Percentiles rank a stretch among this genome's conserved stretches.
Evolutionary conservation across 768 basidiomycete genomes (phyloP).

Genomic region (Cubamyces sp.): DNA sequence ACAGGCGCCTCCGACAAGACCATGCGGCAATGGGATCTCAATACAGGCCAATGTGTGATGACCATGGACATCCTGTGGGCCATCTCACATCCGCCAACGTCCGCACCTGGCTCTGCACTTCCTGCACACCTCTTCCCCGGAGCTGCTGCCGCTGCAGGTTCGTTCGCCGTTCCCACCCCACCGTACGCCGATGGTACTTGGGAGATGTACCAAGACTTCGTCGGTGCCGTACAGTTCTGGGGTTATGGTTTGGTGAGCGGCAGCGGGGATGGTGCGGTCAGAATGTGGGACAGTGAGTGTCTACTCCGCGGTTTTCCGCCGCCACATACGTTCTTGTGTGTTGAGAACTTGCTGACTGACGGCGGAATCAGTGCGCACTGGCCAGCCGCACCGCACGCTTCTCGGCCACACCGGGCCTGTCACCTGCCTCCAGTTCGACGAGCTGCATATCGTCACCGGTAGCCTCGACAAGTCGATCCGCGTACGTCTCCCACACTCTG

Average conservation of each 20-base stretch:
- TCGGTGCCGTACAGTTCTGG: conserved; percentile 98
- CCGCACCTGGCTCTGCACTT: conserved; percentile 44
- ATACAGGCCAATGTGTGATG: conserved; percentile 96
- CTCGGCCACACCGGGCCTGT: conserved; percentile 92
- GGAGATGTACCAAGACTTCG: conserved; percentile 97
- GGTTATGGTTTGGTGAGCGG: conserved; percentile 97
- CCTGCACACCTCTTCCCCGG: conserved; percentile 55
- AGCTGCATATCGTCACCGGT: conserved; percentile 90
- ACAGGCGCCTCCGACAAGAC: conserved; percentile 99
- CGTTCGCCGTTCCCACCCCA: conserved; percentile 83
- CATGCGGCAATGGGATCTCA: conserved; percentile 96
- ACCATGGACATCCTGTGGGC: conserved; percentile 99
- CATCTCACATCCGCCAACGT: conserved; percentile 81
- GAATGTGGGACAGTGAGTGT: conserved; percentile 99
- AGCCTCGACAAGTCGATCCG: conserved; percentile 92
- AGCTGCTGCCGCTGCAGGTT: conserved; percentile 56
- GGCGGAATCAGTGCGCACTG: conserved; percentile 83
- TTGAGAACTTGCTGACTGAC: conserved; percentile 12
- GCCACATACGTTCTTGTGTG: neutral
- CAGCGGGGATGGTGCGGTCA: conserved; percentile 93
- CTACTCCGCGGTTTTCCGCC: neutral
- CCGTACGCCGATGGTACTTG: conserved; percentile 88
- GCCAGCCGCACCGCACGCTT: conserved; percentile 92
- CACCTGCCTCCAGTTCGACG: conserved; percentile 95
- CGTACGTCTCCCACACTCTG: conserved; percentile 47